A percentile compares a stretch with the other conserved stretches of the same genome.
These are phyloP conservation scores for Citrullus colocynthis DNA, from an alignment of 306 rosid species.

Conservation along the genomic window DNA sequence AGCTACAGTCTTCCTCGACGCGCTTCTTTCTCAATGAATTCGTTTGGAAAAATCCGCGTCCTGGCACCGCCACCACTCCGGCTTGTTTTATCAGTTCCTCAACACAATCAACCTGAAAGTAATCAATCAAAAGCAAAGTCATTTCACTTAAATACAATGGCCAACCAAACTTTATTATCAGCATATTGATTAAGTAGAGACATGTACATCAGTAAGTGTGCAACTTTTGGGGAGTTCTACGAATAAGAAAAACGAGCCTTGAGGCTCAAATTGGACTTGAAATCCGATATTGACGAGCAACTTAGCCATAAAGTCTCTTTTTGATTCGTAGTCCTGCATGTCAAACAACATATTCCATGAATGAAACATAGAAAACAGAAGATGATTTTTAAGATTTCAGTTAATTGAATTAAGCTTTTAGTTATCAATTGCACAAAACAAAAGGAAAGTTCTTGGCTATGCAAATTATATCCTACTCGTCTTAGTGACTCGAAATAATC, in stretches of 20 bases:
- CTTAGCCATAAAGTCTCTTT: conserved; percentile 50
- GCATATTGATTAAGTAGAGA: conserved; percentile 9
- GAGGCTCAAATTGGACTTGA: conserved; percentile 60
- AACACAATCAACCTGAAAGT: conserved; percentile 59
- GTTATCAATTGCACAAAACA: not conserved
- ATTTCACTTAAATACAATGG: not conserved
- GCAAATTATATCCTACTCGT: conserved; percentile 24
- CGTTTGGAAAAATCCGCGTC: conserved; percentile 56
- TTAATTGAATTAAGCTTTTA: not conserved
- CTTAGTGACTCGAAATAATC: conserved; percentile 51
- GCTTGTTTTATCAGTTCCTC: conserved; percentile 51
- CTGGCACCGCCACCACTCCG: conserved; percentile 87
- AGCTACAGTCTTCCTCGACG: conserved; percentile 15
- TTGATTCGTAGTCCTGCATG: conserved; percentile 62
- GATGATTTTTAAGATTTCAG: not conserved
- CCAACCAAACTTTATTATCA: not conserved
- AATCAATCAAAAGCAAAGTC: not conserved
- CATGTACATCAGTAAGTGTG: conserved; percentile 51
- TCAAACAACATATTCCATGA: not conserved
- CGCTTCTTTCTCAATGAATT: conserved; percentile 18
- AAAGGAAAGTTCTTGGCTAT: not conserved
- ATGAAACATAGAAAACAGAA: not conserved
- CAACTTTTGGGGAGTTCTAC: conserved; percentile 64
- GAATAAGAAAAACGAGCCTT: conserved; percentile 64
- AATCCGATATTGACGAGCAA: conserved; percentile 52